These are phyloP conservation scores for Argentina anserina DNA, from an alignment of 306 rosid species.

Conservation along the genomic window DNA sequence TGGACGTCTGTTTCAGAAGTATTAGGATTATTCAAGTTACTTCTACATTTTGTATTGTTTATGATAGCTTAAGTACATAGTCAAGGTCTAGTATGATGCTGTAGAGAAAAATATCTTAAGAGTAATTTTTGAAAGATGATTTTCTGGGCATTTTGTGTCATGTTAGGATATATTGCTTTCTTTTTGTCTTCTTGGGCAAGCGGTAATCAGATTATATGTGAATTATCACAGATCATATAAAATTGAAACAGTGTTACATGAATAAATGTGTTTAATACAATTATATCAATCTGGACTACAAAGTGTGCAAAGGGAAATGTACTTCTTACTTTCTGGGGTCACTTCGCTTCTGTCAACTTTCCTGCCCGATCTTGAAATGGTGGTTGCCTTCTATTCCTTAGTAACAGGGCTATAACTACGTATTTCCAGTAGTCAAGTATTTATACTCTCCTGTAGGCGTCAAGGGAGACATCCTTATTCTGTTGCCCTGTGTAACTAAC, in stretches of 20 bases:
- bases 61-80: neutral
- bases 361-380: neutral
- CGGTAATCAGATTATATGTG: neutral
- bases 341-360: neutral
- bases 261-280: neutral
- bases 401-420: neutral
- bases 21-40: neutral
- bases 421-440: slow-evolving; percentile 1
- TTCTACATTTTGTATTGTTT: neutral
- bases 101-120: neutral
- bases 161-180: neutral
- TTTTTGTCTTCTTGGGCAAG: neutral
- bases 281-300: neutral
- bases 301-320: neutral
- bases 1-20: neutral
- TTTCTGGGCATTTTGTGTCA: neutral
- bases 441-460: neutral
- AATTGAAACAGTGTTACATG: neutral
- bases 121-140: neutral
- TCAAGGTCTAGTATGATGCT: neutral
- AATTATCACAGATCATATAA: neutral
- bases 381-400: neutral
- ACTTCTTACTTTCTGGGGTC: neutral
- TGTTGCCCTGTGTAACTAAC: neutral
- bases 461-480: neutral